These are phyloP conservation scores for Aspergillus ruber DNA, from an alignment of 2,329 filamentous ascomycete species.

Conservation along the genomic window DNA sequence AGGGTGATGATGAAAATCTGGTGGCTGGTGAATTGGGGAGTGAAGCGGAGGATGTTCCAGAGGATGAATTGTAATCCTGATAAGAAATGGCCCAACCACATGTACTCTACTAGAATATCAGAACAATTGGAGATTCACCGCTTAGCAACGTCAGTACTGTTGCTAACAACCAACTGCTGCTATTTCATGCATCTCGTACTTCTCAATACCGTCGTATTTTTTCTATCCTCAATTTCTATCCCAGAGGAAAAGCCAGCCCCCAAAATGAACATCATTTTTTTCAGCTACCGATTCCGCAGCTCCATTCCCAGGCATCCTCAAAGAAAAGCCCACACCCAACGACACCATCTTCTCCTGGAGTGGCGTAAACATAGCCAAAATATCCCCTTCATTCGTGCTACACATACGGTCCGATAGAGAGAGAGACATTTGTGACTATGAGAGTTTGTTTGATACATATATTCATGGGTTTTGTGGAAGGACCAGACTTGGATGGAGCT, in stretches of 20 bases:
- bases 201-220: neutral
- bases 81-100: neutral
- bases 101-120: too few species aligned
- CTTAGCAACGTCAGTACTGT: too few species aligned
- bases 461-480: conserved; percentile 14
- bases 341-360: conserved; percentile 7
- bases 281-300: neutral
- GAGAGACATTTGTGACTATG: conserved; percentile 10
- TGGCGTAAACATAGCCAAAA: conserved; percentile 10
- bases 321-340: neutral
- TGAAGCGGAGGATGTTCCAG: conserved; percentile 37
- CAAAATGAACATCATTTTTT: neutral
- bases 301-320: neutral
- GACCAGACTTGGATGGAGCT: conserved; percentile 7
- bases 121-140: too few species aligned
- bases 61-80: conserved; percentile 18
- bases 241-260: neutral
- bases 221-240: neutral
- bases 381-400: conserved; percentile 13
- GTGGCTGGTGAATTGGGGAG: conserved; percentile 39
- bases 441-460: conserved; percentile 13
- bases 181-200: neutral
- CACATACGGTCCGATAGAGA: conserved; percentile 9
- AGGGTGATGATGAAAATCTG: conserved; percentile 29
- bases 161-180: too few species aligned